Conservation (phyloP, 129 eudicot genomes). For the Centaurea solstitialis region DNA sequence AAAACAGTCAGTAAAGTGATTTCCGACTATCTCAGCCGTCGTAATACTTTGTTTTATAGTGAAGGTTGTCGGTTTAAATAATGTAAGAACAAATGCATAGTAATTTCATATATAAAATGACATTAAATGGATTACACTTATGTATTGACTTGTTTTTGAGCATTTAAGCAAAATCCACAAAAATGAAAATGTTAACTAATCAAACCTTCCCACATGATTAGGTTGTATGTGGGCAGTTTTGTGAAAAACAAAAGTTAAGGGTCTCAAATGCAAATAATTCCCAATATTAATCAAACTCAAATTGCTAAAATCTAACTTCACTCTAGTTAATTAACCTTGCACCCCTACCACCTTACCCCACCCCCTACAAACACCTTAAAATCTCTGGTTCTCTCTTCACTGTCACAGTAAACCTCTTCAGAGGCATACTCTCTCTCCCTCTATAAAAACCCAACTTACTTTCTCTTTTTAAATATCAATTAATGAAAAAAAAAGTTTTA, state of each 20-base stretch:
- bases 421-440: not conserved
- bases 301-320: not conserved
- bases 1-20: no score
- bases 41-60: no score
- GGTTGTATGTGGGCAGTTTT: not conserved
- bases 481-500: not conserved
- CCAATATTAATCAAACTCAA: not conserved
- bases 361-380: slow-evolving; percentile 6
- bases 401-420: slow-evolving; percentile 45
- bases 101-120: not conserved
- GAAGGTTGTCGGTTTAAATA: not conserved
- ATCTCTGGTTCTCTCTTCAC: slow-evolving; percentile 13
- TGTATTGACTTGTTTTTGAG: not conserved
- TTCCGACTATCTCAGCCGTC: no score
- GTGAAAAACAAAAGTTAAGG: not conserved
- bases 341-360: not conserved
- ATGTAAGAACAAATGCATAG: not conserved
- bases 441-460: not conserved
- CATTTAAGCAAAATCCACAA: not conserved
- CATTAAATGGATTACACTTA: not conserved
- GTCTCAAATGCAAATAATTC: slow-evolving; percentile 13
- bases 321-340: not conserved
- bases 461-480: not conserved
- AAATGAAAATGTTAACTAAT: not conserved
- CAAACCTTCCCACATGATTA: not conserved